Conservation (phyloP, 164 flowering plant species). For the Nelumbo lutea region DNA sequence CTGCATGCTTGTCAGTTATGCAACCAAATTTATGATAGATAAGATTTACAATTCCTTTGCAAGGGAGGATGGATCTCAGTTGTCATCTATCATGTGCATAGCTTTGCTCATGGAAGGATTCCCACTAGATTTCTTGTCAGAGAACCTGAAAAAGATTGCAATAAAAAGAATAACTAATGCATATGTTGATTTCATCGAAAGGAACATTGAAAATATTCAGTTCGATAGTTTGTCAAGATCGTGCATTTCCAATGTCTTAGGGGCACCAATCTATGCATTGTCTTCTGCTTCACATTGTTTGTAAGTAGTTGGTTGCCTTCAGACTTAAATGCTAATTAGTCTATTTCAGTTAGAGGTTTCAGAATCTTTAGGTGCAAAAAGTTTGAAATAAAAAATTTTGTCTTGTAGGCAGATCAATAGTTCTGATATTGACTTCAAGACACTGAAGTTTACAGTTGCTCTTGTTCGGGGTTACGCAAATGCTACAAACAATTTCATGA, state of each 20-base stretch:
- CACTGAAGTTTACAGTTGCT: conserved; percentile 50
- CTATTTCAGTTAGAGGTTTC: background rate
- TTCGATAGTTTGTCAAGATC: conserved; percentile 15
- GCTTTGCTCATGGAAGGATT: conserved; percentile 83
- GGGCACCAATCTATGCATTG: conserved; percentile 53
- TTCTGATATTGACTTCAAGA: conserved; percentile 49
- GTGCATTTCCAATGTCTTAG: conserved; percentile 27
- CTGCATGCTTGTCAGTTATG: conserved; percentile 39
- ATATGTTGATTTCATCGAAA: conserved; percentile 50
- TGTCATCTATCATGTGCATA: conserved; percentile 32
- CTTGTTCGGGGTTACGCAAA: conserved; percentile 35
- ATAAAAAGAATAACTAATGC: conserved; percentile 37
- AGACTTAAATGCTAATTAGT: conserved; percentile 1
- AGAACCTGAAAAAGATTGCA: conserved; percentile 40
- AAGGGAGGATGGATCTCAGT: conserved; percentile 29
- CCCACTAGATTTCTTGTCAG: conserved; percentile 58
- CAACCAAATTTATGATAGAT: conserved; percentile 39
- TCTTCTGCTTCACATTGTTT: conserved; percentile 53
- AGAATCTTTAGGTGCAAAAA: background rate
- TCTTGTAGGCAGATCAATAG: conserved; percentile 46
- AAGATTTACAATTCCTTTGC: conserved; percentile 38
- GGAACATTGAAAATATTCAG: conserved; percentile 25
- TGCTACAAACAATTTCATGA: conserved; percentile 26
- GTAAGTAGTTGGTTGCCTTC: conserved; percentile 43
- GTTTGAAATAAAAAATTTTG: background rate